Percentiles rank a stretch among this genome's conserved stretches.
Conservation (phyloP, 768 basidiomycete genomes). For the Dacryopinax primogenitus region DNA sequence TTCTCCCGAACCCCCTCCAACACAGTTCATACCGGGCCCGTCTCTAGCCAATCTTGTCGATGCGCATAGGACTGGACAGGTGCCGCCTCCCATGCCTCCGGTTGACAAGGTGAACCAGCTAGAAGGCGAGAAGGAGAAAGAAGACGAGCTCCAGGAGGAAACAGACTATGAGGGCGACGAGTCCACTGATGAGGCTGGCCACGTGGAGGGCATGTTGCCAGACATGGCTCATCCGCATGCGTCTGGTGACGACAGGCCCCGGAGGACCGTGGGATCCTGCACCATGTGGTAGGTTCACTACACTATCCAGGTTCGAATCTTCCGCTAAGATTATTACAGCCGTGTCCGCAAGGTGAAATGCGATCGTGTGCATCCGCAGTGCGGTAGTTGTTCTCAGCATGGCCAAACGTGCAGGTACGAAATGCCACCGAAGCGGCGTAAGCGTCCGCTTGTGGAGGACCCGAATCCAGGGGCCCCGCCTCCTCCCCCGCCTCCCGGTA, state of each 20-base stretch:
- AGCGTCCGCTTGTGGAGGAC: background rate
- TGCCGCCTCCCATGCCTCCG: background rate
- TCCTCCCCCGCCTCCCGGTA: background rate
- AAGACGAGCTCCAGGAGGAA: slow-evolving; percentile 2
- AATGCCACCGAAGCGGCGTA: background rate
- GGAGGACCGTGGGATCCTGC: slow-evolving; percentile 1
- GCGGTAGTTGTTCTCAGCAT: slow-evolving; percentile 1
- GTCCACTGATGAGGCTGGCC: background rate
- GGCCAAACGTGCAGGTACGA: slow-evolving; percentile 7
- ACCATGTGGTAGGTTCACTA: slow-evolving; percentile 3
- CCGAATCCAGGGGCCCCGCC: background rate
- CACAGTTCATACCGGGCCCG: background rate
- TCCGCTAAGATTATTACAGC: background rate
- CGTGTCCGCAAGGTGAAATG: slow-evolving; percentile 4
- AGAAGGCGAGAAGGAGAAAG: background rate
- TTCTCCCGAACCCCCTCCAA: slow-evolving; percentile 6
- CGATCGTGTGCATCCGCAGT: slow-evolving; percentile 2
- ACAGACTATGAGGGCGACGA: slow-evolving; percentile 1
- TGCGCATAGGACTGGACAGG: background rate
- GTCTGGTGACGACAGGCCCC: slow-evolving; percentile 1
- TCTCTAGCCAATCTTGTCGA: slow-evolving; percentile 4
- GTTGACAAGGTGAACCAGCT: background rate
- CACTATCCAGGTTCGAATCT: background rate
- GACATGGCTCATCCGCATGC: background rate
- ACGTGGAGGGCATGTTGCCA: slow-evolving; percentile 1